Base-by-base conservation (phyloP, 108 stramenopile species). In the Mayamaea pseudoterrestris region DNA sequence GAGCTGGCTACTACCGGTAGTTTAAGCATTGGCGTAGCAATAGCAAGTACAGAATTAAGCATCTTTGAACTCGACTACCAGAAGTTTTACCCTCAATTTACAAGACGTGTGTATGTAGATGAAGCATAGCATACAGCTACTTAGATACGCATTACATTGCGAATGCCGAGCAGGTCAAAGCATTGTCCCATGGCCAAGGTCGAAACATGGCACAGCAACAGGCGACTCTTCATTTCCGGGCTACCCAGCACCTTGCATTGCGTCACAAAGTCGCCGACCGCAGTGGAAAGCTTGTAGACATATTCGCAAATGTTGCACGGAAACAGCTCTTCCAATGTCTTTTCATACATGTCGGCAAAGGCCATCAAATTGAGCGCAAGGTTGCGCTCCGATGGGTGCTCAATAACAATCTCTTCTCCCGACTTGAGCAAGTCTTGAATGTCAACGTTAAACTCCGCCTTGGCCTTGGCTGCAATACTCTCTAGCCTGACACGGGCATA, bases 401-500 rank as follows among this genome's bases (percentile, higher is more conserved):
- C 53, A 14, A 98, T 39, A n/a, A 54, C 55, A 22, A 90, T 58
- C 29, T 67, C 53, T 4, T 78, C 58, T 28, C 70, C 64, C 5
- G 53, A 57, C 40, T 58, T 48, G 16, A 88, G 58, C 35, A 87
- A 41, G 16, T 77, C 69, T 17, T 93, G 75, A 1, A 94, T 78
- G 46, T 93, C 90, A 4, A 79, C 63, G 17, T 61, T 66, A 40
- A 71, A 50, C 27, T 92, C 81, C 13, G 64, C 77, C 58, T 81
- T 69, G 21, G 94, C 95, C 57, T 96, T 98, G 42, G 80, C 62
- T 43, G 93, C 53, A 57, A 99, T 98, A 45, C 88, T 93, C 47
- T 89, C 81, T 46, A 94, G 67, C n/a, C 99, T 88, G n/a, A 94
- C 99, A 56, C 96, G 88, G 5, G 94, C 93, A 66, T 96, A 99